phyloP scores from a whole-genome alignment of 1,139 yeast genomes.

The Candida sp. region DNA sequence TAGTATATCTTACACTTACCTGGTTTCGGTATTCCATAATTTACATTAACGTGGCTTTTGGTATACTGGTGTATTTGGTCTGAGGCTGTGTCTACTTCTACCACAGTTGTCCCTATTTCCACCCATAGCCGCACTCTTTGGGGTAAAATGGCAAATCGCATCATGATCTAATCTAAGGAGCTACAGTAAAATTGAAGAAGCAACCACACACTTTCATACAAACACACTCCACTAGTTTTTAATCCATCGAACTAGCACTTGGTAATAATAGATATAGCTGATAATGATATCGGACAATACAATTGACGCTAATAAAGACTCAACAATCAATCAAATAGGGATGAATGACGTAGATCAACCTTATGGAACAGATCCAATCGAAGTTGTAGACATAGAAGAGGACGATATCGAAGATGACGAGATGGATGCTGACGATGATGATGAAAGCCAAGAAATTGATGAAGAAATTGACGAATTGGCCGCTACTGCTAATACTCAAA shows the following conservation, averaged over 20 bases:
- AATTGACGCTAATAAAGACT: neutral
- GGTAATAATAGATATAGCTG: neutral
- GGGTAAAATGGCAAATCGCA: neutral
- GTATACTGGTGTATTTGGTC: no score
- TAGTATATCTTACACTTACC: no score
- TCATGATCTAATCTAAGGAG: neutral
- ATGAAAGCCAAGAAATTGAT: constrained; percentile 8
- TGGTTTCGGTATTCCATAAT: no score
- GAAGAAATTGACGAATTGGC: constrained; percentile 7
- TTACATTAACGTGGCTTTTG: no score
- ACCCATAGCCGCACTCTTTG: no score
- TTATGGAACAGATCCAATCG: constrained; percentile 1
- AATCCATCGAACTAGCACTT: neutral
- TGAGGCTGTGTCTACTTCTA: no score
- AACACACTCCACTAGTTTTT: neutral
- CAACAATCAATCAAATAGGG: neutral
- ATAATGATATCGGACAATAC: neutral
- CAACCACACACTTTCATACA: no score
- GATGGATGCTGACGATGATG: constrained; percentile 9
- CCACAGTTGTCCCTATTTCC: no score
- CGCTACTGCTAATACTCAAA: constrained; percentile 3
- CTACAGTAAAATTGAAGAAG: neutral
- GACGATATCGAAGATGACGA: constrained; percentile 6
- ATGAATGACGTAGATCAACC: neutral
- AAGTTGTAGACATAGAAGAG: constrained; percentile 6